Evolutionary conservation across 306 rosid species (phyloP), one percentile per base, ranked within the genome.

Genomic region (Cicer arietinum): DNA sequence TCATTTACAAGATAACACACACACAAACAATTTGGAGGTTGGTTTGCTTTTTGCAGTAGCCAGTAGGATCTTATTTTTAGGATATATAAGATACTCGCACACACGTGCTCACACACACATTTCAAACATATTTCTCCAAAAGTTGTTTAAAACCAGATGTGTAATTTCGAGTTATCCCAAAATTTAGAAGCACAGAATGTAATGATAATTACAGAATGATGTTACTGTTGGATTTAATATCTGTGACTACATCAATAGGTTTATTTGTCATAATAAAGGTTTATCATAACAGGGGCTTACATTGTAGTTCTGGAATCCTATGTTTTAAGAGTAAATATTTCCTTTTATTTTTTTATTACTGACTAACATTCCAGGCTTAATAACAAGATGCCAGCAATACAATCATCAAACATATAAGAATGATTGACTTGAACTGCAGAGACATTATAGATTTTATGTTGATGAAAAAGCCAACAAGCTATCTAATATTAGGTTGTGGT

Each of bases 401-500:
- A 35, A 70, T 59, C 13, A 22, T 77, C 69, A 57, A 20, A 47
- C 57, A 48, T 8, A 46, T 25, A 78, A 41, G 64, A 44, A 62
- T 60, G 8, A 22, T 40, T 71, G 25, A 42, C 37, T 41, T 10
- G 8, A 50, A 42, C 77, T 69, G 65, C 56, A 20, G 46, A 54
- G 30, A 69, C 10, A 78, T 47, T 53, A 25, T 13, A 17, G 13
- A 66, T 58, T 76, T 42, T 67, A 30, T n/a, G 66, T 66, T 22
- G 12, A 52, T 53, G 54, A 42, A 42, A 5, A 57, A 7, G 18
- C 5, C 46, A n/a, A 53, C 0, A 20, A 68, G 60, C 25, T 60
- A 30, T 57, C 22, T 56, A 42, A 56, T 41, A 71, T 71, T 71
- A 18, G 43, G 35, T 8, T 57, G 18, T 42, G 67, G 56, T 43